Base-by-base conservation (phyloP, 345 rosid genomes). In the Litchi chinensis region DNA sequence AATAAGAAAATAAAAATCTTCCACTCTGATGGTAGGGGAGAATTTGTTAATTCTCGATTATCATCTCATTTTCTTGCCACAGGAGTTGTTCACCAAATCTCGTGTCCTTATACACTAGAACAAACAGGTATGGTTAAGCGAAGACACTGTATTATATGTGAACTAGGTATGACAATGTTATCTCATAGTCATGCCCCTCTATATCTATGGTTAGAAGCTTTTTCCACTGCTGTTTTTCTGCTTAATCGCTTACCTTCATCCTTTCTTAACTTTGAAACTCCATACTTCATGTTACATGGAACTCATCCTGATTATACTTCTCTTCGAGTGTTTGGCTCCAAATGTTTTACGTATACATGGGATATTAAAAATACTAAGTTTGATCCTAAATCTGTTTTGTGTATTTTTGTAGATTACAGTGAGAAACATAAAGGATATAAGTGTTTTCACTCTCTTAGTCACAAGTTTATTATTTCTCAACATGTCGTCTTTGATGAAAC, bases 21-120 rank as follows among this genome's bases (percentile, higher is more conserved):
- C 19, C 74, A 79, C 28, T 65, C 46, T 8, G 72, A 76, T 50
- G 65, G 79, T 13, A 71, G 63, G 16, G 78, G 78, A n/a, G 65
- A 67, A 12, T 68, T 74, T 10, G 39, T 67, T 7, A 80, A 75
- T 10, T 68, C 75, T 1, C 60, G 24, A 15, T 3, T 80, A 2
- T 18, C 64, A 0, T 5, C 79, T 8, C 82, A 69, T 12, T 80
- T 75, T 39, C 39, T 43, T 0, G 28, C 69, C 0, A 44, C 13
- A 48, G 8, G 60, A 1, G 26, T 44, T 8, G 1, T 60, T n/a
- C 74, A 69, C 48, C 70, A 69, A 6, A 15, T 74, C 0, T 68
- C 70, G 0, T 74, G n/a, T 0, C 70, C 75, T 0, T 41, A 68
- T 11, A 80, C 75, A 0, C 65, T 12, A 3, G 13, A 75, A 1